Base-by-base conservation (phyloP, 352 stramenopile genomes). In the Phytophthora hybrid region DNA sequence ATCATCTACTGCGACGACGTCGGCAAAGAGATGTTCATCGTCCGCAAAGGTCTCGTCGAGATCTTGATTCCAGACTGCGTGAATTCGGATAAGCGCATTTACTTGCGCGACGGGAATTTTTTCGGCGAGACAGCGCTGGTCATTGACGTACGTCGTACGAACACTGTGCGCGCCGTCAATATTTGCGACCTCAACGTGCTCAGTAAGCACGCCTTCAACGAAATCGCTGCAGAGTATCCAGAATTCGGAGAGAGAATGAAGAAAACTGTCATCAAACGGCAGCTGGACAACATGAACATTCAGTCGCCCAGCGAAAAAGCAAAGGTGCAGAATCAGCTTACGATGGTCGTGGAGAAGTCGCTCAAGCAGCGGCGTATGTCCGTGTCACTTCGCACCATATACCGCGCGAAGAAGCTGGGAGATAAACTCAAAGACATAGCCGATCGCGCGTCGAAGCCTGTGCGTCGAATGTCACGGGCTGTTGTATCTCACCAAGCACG, bases 211-310 rank as follows among this genome's bases (percentile, higher is more conserved):
- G 77, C 88, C 4, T 95, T 93, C 74, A 91, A 95, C 61, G 88
- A 95, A 59, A 95, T 95, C 44, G 84, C 89, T 10, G 84, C 86
- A 16, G 88, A 93, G 61, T 92, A 93, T 64, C 86, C 88, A 0
- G 84, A 95, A 66, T 93, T 95, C 59, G 87, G 87, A 31, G 86
- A 93, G 44, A 82, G 84, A 32, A 93, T 95, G 84, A 94, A 94
- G 66, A 78, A 83, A 57, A 93, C 87, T 9, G 88, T 94, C 37
- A 93, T 94, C 69, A 91, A 94, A 56, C 79, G 88, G 3, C 88
- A 94, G 61, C 68, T 94, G 9, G 83, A 94, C 69, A 94, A 94
- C 74, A 94, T 94, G 88, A 93, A 94, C 53, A 93, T 94, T 55
- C 81, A 90, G 51, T 93, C 85, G 14, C 81, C 85, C 0, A 72